Base-by-base conservation (phyloP, 2,329 filamentous ascomycete species). In the Didymellaceae sp. region DNA sequence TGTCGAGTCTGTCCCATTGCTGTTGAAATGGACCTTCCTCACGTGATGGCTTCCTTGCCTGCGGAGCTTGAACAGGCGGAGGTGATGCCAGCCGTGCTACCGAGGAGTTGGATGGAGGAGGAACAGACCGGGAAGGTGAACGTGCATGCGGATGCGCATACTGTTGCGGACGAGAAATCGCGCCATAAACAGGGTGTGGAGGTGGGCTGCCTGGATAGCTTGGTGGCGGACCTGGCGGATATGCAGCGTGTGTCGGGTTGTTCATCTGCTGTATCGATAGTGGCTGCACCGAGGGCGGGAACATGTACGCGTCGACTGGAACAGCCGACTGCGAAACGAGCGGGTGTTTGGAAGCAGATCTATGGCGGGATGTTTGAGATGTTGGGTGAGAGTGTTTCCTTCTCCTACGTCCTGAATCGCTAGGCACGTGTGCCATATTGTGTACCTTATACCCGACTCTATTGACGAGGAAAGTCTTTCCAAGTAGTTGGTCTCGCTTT, bases 1-100 rank as follows among this genome's bases (percentile, higher is more conserved):
- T 55, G 41, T 70, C 67, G 6, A 67, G 42, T 52, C 56, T 66
- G 16, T 67, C 54, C 67, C 65, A 71, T 32, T 65, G 63, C 14
- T 64, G 49, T 35, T 65, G 63, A 6, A 67, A 55, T 4, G 54
- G 52, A 2, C 62, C 59, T 55, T 61, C 52, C 40, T 63, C 58
- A 22, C 57, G 59, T 7, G 55, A 38, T 24, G 50, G 2, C 20
- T 34, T 47, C 11, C 50, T 30, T 3, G 32, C 26, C 28, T 38
- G 48, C 17, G 21, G 42, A n/a, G 55, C 43, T 18, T 52, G 57
- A 26, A 60, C 50, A 20, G 61, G 54, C 37, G 61, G 57, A 5
- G 62, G 40, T 14, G 63, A 52, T 16, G 64, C 57, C 21, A 67
- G 50, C 25, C 45, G 61, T n/a, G 60, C 44, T 16, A 48, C 58